These are phyloP conservation scores for Lactarius sanguifluus DNA, from an alignment of 768 basidiomycete genomes.

Conservation along the genomic window DNA sequence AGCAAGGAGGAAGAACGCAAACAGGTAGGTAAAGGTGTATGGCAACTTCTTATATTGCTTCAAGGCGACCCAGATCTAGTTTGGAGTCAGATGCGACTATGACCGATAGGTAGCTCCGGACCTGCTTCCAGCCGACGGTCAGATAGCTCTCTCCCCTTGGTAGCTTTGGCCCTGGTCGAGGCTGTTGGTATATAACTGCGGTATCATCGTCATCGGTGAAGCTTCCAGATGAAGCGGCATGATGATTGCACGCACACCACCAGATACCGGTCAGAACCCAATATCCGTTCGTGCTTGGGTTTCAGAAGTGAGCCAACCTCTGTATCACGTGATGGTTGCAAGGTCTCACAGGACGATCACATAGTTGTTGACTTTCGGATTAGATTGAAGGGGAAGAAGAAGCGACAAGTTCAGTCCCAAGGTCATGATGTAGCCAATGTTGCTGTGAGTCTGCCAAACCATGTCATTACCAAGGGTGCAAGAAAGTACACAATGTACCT, in stretches of 20 bases:
- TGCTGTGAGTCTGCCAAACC: constrained; percentile 59
- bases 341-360: constrained; percentile 58
- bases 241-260: constrained; percentile 63
- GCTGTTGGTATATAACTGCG: constrained; percentile 77
- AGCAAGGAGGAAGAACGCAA: constrained; percentile 75
- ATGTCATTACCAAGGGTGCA: neutral
- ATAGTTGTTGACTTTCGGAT: constrained; percentile 73
- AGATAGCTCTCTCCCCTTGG: constrained; percentile 76
- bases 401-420: constrained; percentile 66
- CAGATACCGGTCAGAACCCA: constrained; percentile 81
- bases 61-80: constrained; percentile 70
- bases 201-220: neutral
- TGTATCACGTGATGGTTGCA: neutral
- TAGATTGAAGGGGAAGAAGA: constrained; percentile 56
- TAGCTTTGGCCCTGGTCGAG: constrained; percentile 72
- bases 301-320: neutral
- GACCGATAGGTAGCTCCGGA: constrained; percentile 28
- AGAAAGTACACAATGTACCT: constrained; percentile 24
- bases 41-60: constrained; percentile 78
- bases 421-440: constrained; percentile 69
- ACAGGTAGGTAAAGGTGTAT: constrained; percentile 77
- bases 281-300: constrained; percentile 60
- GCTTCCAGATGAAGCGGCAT: neutral
- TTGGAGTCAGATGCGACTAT: constrained; percentile 1
- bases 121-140: constrained; percentile 87